A percentile compares a stretch with the other conserved stretches of the same genome.
Conservation (phyloP, 345 rosid species). For the Eutrema japonicum region DNA sequence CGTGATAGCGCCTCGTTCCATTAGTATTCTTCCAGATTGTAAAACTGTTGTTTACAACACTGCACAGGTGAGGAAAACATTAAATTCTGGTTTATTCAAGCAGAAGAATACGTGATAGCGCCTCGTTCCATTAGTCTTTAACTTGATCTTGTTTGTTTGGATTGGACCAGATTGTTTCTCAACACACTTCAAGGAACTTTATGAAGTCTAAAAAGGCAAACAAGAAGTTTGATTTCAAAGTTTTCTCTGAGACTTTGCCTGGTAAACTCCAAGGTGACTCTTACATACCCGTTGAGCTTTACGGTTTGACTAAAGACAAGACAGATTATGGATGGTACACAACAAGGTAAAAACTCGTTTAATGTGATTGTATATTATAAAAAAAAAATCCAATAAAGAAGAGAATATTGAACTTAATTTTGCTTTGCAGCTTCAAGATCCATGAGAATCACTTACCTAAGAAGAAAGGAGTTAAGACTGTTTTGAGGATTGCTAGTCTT, state of each 20-base stretch:
- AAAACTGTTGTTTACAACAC: slow-evolving; percentile 76
- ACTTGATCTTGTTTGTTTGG: slow-evolving; percentile 19
- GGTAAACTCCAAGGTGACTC: slow-evolving; percentile 29
- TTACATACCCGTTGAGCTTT: slow-evolving; percentile 61
- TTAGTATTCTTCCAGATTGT: slow-evolving; percentile 92
- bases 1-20: slow-evolving; percentile 63
- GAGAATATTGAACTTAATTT: slow-evolving; percentile 15
- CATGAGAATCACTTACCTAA: slow-evolving; percentile 52
- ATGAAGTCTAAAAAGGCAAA: slow-evolving; percentile 56
- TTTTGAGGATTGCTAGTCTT: slow-evolving; percentile 72
- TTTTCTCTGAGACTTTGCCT: slow-evolving; percentile 57
- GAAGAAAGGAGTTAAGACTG: slow-evolving; percentile 50
- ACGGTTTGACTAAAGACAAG: slow-evolving; percentile 59
- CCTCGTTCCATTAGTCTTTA: background rate
- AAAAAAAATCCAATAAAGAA: background rate
- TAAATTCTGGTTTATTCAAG: background rate
- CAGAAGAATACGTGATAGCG: background rate
- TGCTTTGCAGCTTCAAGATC: slow-evolving; percentile 55
- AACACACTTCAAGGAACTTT: slow-evolving; percentile 74
- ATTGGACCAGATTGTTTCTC: slow-evolving; percentile 62
- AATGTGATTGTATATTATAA: background rate
- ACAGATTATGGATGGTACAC: slow-evolving; percentile 86
- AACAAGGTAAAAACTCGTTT: slow-evolving; percentile 52
- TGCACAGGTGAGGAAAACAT: slow-evolving; percentile 28
- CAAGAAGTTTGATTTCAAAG: slow-evolving; percentile 60